Evolutionary conservation across 208 protist genomes (phyloP), one percentile per base, ranked within the genome.

Genomic region (Willaertia magna): DNA sequence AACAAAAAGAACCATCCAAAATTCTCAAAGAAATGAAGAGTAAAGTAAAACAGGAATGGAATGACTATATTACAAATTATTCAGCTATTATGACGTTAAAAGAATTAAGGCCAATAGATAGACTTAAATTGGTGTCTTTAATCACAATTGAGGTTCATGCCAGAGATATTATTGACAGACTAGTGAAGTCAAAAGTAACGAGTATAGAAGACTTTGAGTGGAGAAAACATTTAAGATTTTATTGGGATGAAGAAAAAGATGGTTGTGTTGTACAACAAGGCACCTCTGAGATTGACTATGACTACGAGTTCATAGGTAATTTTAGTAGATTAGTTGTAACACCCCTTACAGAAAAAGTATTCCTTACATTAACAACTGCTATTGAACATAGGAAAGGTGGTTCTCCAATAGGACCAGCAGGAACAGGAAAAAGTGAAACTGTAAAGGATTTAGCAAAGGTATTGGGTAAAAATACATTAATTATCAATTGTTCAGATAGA

Each of bases 131-230:
- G 46, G 93, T 97, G 43, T 91, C 97, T 18, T 89, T 99, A 47
- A 94, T 99, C 85, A 99, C 97, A n/a, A 98, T 99, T 88, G 97
- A 99, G 90, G 97, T 99, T 85, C 98, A 99, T 89, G 94, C 94
- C 22, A 92, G 97, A 79, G 98, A 99, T 88, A 97, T 99, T 47
- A 92, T 99, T 74, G 92, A 97, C 75, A 90, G 94, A 84, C 89
- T 99, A 44, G 91, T 98, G 20, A 90, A 94, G 59, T 79, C 91
- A 78, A 90, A 96, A 39, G 92, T 95, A 47, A 87, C 91, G 85
- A 87, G 89, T 39, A 86, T 93, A 26, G 93, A 95, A 55, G 94
- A 98, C 89, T 99, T 99, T 92, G 95, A 97, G 83, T 99, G 98
- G 98, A 93, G 93, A 22, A 90, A 90, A 61, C 97, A 99, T 90